Evolutionary conservation across 73 alveolate species (phyloP), one percentile per base, ranked within the genome.

Genomic region (Symbiodinium natans): DNA sequence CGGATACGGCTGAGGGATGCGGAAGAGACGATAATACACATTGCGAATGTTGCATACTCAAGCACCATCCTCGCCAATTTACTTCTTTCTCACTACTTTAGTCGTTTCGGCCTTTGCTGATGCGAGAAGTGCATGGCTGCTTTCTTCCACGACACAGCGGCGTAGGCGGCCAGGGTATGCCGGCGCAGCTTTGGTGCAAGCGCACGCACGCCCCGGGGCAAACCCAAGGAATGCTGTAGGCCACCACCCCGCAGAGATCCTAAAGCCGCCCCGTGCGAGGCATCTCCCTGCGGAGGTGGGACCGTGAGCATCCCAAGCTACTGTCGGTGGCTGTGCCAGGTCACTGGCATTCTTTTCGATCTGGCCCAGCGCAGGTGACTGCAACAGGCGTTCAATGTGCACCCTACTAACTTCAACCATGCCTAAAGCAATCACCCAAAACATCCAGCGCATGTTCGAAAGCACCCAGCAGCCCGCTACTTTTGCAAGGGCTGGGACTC

Each of bases 281-380:
- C 80, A 13, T 63, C 80, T 63, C 80, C 80, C 80, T 63, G 80
- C 80, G 4, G 80, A 63, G 80, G 36, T 63, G 80, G 9, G 80
- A n/a, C 80, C 80, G 11, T 25, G 19, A 63, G 80, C 80, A 63
- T 63, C 80, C 80, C 80, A 63, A 63, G 80, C 80, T 52, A 52
- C 71, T 46, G 59, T 46, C 33, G 36, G 80, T 63, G 80, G 80
- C 80, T 63, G 80, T 63, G 80, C 80, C 80, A 63, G 80, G 36
- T 63, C 31, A 63, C 80, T 63, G 80, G 80, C 80, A 25, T 27
- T 63, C n/a, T n/a, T n/a, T n/a, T n/a, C n/a, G n/a, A n/a, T n/a
- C n/a, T n/a, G n/a, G n/a, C 36, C 33, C 36, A 63, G 80, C 21
- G n/a, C n/a, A n/a, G n/a, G n/a, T n/a, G n/a, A 36, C 33, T n/a